Evolutionary conservation across 2,329 filamentous ascomycete genomes (phyloP), one percentile per base, ranked within the genome.

Genomic region (Periconia sp.): DNA sequence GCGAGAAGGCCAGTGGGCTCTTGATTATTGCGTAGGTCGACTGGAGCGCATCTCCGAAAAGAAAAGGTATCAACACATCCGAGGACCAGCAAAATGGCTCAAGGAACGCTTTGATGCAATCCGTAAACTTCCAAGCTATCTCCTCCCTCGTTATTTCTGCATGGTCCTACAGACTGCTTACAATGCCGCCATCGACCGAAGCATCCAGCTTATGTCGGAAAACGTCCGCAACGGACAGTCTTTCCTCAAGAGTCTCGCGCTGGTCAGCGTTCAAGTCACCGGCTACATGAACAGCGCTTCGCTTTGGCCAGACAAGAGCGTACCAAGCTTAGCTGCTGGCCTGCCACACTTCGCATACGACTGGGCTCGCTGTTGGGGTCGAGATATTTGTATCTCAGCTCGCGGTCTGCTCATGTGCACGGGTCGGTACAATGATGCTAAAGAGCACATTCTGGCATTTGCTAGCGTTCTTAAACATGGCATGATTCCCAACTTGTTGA

Each of bases 281-380:
- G 93, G 94, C 6, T 86, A 89, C 56, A 90, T 96, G 64, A 91
- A 91, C 66, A 96, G 92, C 13, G 92, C 89, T 2, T 97, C 93
- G 0, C 78, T 99, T 11, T 97, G 91, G 82, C 93, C 94, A 0
- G 83, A 87, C 60, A 93, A 91, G 71, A 79, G 84, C 18, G 92
- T 96, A 0, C 91, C 93, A 1, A 93, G 89, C 46, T 81, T 99
- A 62, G 93, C 94, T 17, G 94, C 94, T 31, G 94, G 94, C 15
- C 78, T 99, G 45, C 94, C 94, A 35, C 94, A 99, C 74, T 99
- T 99, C 69, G 85, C 94, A 0, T 88, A 90, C 9, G 88, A 92
- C 64, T 99, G 94, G 92, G 92, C 93, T 47, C 85, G 94, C 64
- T 97, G 93, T 74, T 99, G 94, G 94, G 94, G 95, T 8, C 88